Percentiles rank a stretch among this genome's conserved stretches.
These are phyloP conservation scores for Kockiozyma suomiensis DNA, from an alignment of 805 yeast species.

Conservation along the genomic window DNA sequence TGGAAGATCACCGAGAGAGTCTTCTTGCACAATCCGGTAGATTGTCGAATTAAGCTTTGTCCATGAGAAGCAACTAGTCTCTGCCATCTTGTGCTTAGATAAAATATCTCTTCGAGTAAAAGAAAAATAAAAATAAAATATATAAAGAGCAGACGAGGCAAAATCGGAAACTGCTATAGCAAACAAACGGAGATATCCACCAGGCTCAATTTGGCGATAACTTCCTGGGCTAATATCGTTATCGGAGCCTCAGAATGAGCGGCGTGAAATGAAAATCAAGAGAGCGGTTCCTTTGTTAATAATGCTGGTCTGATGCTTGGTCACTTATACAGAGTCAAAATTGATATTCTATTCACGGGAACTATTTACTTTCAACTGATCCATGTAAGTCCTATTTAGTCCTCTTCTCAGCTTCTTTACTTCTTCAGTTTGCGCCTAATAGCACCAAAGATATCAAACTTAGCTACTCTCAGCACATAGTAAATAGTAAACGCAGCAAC, in stretches of 20 bases:
- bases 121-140: neutral
- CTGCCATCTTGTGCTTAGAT: neutral
- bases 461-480: constrained; percentile 51
- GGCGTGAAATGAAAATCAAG: neutral
- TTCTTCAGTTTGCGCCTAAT: neutral
- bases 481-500: constrained; percentile 18
- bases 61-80: constrained; percentile 23
- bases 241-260: neutral
- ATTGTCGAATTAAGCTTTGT: constrained; percentile 21
- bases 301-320: too few relatives aligned
- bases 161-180: too few relatives aligned
- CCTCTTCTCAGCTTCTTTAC: too few relatives aligned
- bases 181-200: neutral
- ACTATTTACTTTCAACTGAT: neutral
- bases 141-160: too few relatives aligned
- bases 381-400: too few relatives aligned
- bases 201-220: neutral
- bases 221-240: neutral
- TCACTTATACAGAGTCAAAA: too few relatives aligned
- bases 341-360: neutral
- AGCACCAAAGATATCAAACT: constrained; percentile 37
- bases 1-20: constrained; percentile 25
- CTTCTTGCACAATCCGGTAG: constrained; percentile 29
- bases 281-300: too few relatives aligned
- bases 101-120: neutral